Evolutionary conservation across 2,329 filamentous ascomycete genomes (phyloP), one percentile per base, ranked within the genome.

Genomic region (Grosmannia clavigera): DNA sequence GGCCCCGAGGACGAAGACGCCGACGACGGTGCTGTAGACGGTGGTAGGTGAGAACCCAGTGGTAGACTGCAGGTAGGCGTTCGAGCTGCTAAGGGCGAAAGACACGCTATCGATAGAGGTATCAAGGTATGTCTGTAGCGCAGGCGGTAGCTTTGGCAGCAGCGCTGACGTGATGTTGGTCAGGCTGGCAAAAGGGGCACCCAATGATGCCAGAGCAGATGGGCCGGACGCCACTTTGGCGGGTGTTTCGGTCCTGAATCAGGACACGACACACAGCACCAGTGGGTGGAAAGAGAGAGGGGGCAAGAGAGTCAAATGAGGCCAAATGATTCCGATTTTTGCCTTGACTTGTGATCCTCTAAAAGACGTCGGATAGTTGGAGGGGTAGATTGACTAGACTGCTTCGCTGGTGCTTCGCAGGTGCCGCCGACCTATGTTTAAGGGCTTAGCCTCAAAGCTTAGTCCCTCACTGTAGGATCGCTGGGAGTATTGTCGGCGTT

Each of bases 141-240:
- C 69, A 61, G 74, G 70, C 35, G 75, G 73, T 52, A 79, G 70
- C 64, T 76, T 68, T 31, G 63, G 59, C 55, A 68, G 64, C 31
- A 73, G 61, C 27, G 65, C 66, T 57, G 78, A 78, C 67, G 76
- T 78, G 71, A 81, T 76, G 74, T 80, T 83, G 75, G 79, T 79
- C 70, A 83, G 72, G 68, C 69, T 71, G 65, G 74, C 70, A 65
- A 75, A 68, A 61, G 71, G 69, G 74, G 80, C 82, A 83, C 81
- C 81, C 72, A 79, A 77, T 69, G 81, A 82, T 80, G 81, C 82
- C 80, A 78, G 75, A 69, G 75, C 69, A 71, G 73, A 74, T 72
- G 78, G 76, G 73, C 74, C 73, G 71, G 81, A 83, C 83, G 81
- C 81, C 81, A 84, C 80, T 72, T 83, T 84, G 79, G 72, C 75